Conservation (phyloP, 345 rosid genomes). For the Acer negundo region DNA sequence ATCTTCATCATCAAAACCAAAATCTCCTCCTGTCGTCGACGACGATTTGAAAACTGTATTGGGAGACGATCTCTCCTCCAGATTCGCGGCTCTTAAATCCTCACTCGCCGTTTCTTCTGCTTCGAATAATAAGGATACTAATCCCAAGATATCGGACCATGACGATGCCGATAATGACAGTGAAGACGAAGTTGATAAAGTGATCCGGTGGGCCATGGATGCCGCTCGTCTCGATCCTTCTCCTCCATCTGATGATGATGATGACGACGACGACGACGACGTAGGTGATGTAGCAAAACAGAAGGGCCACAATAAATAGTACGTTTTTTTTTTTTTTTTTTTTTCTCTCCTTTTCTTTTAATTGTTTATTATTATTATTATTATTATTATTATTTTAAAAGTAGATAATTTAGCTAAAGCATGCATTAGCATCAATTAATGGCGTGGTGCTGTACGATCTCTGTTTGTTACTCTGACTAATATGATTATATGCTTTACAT, state of each 20-base stretch:
- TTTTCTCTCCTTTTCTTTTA: background rate
- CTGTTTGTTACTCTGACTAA: too few relatives aligned
- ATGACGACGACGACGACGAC: constrained; percentile 21
- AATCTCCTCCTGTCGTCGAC: constrained; percentile 6
- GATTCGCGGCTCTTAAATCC: constrained; percentile 73
- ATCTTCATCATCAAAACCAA: background rate
- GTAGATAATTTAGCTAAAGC: too few relatives aligned
- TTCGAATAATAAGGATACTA: background rate
- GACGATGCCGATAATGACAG: constrained; percentile 28
- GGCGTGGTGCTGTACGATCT: too few relatives aligned
- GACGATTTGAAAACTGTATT: constrained; percentile 27
- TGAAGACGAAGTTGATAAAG: constrained; percentile 76
- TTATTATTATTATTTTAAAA: too few relatives aligned
- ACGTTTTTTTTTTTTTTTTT: background rate
- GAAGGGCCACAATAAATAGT: constrained; percentile 15
- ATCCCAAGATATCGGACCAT: background rate
- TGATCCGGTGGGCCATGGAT: constrained; percentile 81
- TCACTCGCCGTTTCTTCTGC: constrained; percentile 34
- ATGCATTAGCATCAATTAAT: too few relatives aligned
- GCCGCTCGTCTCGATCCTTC: constrained; percentile 87
- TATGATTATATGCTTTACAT: too few relatives aligned
- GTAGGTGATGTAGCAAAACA: background rate
- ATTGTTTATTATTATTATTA: too few relatives aligned
- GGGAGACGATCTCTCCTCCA: constrained; percentile 59
- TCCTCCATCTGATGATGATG: constrained; percentile 66